Evolutionary conservation across 495 filamentous ascomycete species (phyloP), one percentile per base, ranked within the genome.

Genomic region (Haplographium delicatum): DNA sequence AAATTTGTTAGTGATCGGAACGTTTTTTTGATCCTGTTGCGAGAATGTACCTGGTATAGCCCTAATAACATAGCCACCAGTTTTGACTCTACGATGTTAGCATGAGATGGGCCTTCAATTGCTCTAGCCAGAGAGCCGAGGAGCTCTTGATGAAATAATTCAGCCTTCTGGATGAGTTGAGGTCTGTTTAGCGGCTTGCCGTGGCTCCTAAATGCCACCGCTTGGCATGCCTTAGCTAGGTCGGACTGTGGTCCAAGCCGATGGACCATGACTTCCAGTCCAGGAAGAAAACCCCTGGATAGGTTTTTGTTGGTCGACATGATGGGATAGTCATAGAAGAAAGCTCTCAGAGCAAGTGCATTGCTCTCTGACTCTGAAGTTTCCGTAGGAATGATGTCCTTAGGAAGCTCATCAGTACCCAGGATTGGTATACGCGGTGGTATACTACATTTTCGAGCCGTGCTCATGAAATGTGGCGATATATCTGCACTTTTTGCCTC

Each of bases 321-420:
- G 13, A 64, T 24, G 15, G 53, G 60, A 28, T 59, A 68, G 30
- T 68, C 66, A 47, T 68, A 56, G 39, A 68, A 56, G 34, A 68
- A 68, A 1, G 61, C 60, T 25, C 54, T 54, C 13, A 68, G 52
- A 13, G 66, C 60, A 19, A 57, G 44, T 22, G 56, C 45, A 19
- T 65, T 45, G 3, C 62, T 50, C 13, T 43, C 38, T 7, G 53
- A 28, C 8, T 54, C 20, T 4, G 62, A 38, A 11, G 60, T 45
- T 31, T 66, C 65, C 26, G 51, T 55, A 1, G 60, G 62, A 2
- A 25, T 20, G 13, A 11, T 27, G 44, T 65, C 63, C 4, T 54
- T 39, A 7, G 60, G 57, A 4, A 64, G 18, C n/a, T 45, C 19
- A 25, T 59, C 28, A 3, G 49, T 54, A 13, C 59, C 59, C 1